phyloP scores from a whole-genome alignment of 2,329 filamentous ascomycete species.

The Aspergillus sp. region DNA sequence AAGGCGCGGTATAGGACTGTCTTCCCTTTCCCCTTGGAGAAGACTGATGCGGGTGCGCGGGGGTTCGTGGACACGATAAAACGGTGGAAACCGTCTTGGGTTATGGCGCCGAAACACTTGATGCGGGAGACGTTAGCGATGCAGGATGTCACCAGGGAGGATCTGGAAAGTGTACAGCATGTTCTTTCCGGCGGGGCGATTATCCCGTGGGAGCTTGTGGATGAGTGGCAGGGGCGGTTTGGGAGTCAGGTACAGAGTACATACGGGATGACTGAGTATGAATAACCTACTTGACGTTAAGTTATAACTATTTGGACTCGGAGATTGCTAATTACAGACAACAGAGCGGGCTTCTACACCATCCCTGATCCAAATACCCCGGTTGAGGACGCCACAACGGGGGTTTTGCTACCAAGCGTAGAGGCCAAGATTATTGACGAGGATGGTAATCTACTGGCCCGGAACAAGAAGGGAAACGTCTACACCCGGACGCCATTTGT shows the following conservation, averaged over 20 bases:
- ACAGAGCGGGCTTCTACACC: neutral
- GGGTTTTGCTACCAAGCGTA: slow-evolving; percentile 65
- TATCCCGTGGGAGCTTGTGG: neutral
- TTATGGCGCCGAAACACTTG: neutral
- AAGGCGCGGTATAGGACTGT: neutral
- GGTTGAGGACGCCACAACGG: slow-evolving; percentile 55
- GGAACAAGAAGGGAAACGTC: slow-evolving; percentile 65
- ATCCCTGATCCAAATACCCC: slow-evolving; percentile 54
- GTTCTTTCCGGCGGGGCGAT: neutral
- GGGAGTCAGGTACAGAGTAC: neutral
- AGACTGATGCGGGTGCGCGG: no score
- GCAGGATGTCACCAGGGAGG: neutral
- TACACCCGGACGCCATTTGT: slow-evolving; percentile 71
- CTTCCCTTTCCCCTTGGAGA: neutral
- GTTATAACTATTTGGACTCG: no score
- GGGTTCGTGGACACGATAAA: neutral
- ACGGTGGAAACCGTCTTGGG: neutral
- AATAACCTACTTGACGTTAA: neutral
- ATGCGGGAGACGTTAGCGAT: neutral
- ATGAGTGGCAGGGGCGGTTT: neutral
- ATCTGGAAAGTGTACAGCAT: neutral
- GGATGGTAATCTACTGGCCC: slow-evolving; percentile 49
- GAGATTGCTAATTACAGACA: neutral
- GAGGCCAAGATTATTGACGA: slow-evolving; percentile 60
- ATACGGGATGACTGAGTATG: slow-evolving; percentile 73